Percentiles rank a stretch among this genome's conserved stretches.
phyloP scores from a whole-genome alignment of 2,329 filamentous ascomycete genomes.

The Paecilomyces variotii region DNA sequence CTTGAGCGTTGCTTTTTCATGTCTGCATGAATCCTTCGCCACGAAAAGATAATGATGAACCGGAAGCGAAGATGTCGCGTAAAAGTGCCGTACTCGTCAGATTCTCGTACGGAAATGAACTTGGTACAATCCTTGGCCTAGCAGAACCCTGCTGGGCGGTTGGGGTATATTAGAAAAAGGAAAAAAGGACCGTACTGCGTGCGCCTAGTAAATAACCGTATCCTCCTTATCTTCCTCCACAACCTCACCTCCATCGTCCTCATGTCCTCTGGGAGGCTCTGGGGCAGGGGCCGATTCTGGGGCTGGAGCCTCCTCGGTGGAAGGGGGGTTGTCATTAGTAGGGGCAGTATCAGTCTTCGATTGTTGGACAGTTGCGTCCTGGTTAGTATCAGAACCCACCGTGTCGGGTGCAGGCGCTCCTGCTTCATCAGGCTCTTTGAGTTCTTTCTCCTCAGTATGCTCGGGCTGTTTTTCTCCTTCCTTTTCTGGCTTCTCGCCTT shows the following conservation, averaged over 20 bases:
- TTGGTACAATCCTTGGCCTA: neutral
- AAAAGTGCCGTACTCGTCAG: neutral
- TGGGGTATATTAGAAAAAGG: neutral
- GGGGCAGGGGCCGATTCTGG: conserved; percentile 21
- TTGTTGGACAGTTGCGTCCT: conserved; percentile 9
- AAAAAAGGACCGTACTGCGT: neutral
- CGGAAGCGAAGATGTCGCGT: neutral
- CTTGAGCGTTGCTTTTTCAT: neutral
- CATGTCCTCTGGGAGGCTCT: conserved; percentile 39
- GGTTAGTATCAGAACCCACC: conserved; percentile 15
- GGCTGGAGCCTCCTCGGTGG: conserved; percentile 31
- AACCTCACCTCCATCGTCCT: conserved; percentile 68
- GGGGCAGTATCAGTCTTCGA: conserved; percentile 9
- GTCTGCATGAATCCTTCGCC: neutral
- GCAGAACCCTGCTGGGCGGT: neutral
- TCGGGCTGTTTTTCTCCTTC: conserved; percentile 14
- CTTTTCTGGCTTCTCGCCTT: conserved; percentile 13
- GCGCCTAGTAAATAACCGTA: conserved; percentile 70
- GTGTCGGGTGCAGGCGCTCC: conserved; percentile 37
- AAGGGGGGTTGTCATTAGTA: conserved; percentile 19
- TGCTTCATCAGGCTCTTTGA: conserved; percentile 26
- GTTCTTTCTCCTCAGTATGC: conserved; percentile 8
- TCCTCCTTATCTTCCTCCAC: conserved; percentile 82
- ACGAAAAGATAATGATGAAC: neutral
- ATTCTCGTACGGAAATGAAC: neutral